Evolutionary conservation across 2,329 filamentous ascomycete species (phyloP).

Genomic region (Colletotrichum noveboracense): DNA sequence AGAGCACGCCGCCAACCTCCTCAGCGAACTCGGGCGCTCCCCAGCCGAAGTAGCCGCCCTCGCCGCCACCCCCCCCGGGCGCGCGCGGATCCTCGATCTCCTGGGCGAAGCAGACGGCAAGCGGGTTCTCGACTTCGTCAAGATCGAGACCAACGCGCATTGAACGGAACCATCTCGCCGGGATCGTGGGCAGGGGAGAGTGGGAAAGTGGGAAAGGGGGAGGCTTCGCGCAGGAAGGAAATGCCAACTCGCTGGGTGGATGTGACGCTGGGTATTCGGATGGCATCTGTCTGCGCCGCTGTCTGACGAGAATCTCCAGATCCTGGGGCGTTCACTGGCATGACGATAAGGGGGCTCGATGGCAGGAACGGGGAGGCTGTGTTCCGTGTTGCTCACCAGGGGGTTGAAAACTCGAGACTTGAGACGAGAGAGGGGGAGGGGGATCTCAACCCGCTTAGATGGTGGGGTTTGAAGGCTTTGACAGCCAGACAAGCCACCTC

Average conservation of each 20-base stretch:
- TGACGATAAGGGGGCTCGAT: not conserved
- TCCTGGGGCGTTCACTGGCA: not conserved
- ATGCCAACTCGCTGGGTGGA: not conserved
- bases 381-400: not conserved
- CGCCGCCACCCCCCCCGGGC: conserved; percentile 22
- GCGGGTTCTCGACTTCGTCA: conserved; percentile 34
- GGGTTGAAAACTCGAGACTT: not conserved
- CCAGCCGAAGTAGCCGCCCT: conserved; percentile 31
- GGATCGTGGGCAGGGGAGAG: not conserved
- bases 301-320: not conserved
- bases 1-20: conserved; percentile 28
- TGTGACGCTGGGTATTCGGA: not conserved
- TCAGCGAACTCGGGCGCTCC: conserved; percentile 31
- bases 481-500: not conserved
- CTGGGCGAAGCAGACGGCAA: conserved; percentile 34
- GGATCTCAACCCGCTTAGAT: not conserved
- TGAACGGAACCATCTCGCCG: not conserved
- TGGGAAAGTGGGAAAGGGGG: not conserved
- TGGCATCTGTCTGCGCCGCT: not conserved
- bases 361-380: conserved; percentile 9
- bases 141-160: conserved; percentile 16
- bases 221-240: not conserved
- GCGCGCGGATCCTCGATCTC: conserved; percentile 25
- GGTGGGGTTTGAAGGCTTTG: not conserved
- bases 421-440: not conserved